Evolutionary conservation across 768 basidiomycete genomes (phyloP).

Genomic region (Lepiota venenata): DNA sequence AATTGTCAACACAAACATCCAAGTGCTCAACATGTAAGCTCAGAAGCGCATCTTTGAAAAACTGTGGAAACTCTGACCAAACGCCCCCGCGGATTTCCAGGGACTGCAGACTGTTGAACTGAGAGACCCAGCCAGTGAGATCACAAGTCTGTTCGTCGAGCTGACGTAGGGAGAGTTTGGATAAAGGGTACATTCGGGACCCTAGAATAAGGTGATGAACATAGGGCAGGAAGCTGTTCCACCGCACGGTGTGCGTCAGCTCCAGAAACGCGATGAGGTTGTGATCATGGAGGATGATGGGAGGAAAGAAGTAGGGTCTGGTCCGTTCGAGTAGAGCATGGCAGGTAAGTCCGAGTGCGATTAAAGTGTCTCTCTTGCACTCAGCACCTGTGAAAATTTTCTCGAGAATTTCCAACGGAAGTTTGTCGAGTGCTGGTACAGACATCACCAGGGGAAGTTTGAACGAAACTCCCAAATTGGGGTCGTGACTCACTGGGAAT

Average conservation of each 20-base stretch:
- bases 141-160: not conserved
- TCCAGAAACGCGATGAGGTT: constrained; percentile 3
- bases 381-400: not conserved
- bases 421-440: not conserved
- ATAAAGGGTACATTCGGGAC: not conserved
- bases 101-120: not conserved
- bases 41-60: not conserved
- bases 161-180: not conserved
- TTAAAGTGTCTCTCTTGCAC: not conserved
- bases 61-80: not conserved
- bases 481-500: not conserved
- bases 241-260: not conserved
- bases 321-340: not conserved
- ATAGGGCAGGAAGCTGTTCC: constrained; percentile 3
- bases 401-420: constrained; percentile 5
- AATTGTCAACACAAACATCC: not conserved
- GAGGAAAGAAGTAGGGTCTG: not conserved
- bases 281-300: constrained; percentile 4
- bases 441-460: not conserved
- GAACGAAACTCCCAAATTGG: too few species aligned
- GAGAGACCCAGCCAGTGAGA: constrained; percentile 1
- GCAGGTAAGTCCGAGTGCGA: constrained; percentile 1
- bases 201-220: not conserved
- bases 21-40: not conserved
- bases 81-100: not conserved